Percentiles rank a stretch among this genome's conserved stretches.
Conservation (phyloP, 805 yeast species). For the Yarrowia yakushimensis region DNA sequence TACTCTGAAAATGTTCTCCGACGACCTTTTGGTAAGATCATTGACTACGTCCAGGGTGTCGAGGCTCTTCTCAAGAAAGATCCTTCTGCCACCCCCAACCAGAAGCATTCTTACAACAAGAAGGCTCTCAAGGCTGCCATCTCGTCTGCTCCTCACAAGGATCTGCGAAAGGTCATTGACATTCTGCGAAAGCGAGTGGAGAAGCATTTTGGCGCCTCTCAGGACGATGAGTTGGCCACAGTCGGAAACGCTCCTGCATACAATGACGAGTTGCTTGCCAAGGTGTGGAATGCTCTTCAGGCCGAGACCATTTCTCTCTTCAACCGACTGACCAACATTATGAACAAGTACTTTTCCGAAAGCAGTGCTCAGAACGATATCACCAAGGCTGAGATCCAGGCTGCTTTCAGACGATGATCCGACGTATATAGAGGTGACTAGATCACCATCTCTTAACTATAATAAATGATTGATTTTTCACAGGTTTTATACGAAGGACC, state of each 20-base stretch:
- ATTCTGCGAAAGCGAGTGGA: conserved; percentile 56
- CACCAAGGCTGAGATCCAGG: conserved; percentile 53
- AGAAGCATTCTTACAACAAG: conserved; percentile 61
- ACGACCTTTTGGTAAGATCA: conserved; percentile 62
- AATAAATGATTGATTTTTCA: neutral
- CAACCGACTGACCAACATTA: conserved; percentile 51
- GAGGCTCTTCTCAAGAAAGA: conserved; percentile 48
- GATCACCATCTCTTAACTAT: neutral
- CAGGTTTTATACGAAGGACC: too few relatives aligned
- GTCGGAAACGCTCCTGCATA: conserved; percentile 38
- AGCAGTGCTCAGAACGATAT: conserved; percentile 51
- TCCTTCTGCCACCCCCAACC: conserved; percentile 46
- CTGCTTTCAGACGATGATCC: conserved; percentile 43
- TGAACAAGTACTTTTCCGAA: conserved; percentile 47
- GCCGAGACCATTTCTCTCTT: conserved; percentile 57
- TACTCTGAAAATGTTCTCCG: conserved; percentile 50
- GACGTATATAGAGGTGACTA: neutral
- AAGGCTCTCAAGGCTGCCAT: conserved; percentile 57
- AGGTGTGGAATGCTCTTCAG: conserved; percentile 68
- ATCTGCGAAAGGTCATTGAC: conserved; percentile 52
- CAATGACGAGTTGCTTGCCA: conserved; percentile 54
- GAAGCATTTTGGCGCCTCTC: conserved; percentile 45
- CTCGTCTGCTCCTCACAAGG: conserved; percentile 54
- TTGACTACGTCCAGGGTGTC: conserved; percentile 61
- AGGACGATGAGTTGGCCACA: conserved; percentile 34